Evolutionary conservation across 768 basidiomycete species (phyloP), one percentile per base, ranked within the genome.

Genomic region (Leucocoprinus sp.): DNA sequence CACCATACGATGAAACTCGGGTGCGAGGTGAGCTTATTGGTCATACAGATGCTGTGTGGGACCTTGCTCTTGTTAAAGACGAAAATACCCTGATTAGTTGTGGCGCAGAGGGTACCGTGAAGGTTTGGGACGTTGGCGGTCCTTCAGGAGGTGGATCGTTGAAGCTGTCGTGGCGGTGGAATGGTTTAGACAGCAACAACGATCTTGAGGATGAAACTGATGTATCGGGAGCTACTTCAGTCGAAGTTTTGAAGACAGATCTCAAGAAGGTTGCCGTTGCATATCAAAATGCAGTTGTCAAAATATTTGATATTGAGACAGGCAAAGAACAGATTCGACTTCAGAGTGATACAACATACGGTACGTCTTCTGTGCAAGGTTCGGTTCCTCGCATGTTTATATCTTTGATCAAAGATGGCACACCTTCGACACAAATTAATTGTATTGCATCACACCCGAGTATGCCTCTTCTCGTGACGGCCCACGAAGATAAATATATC

Each of bases 41-140:
- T 3, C 91, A 96, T 60, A 90, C 91, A 4, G 93, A 99, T 59
- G 91, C 91, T 4, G 86, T 97, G 19, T 99, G 96, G 96, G 96
- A 93, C 59, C 68, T 98, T 41, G 84, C 87, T 8, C 76, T 95
- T 17, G 77, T 91, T 21, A 75, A 87, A 44, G 84, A 88, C 51
- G 86, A 90, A 60, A 79, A 77, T 47, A 82, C 84, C 6, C 72
- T 98, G 33, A 87, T 95, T 45, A 89, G 86, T 53, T 91, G 88
- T 59, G 84, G 88, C 37, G 87, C 93, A 3, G 95, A 98, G 60
- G 93, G 93, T 15, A 66, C 77, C 0, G 84, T 97, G 54, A 96
- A 96, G 64, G 79, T 95, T 11, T 98, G 95, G 93, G 89, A 92
- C 54, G 83, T 90, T 39, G 77, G 78, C 54, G 78, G 76, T 14